phyloP scores from a whole-genome alignment of 2,329 filamentous ascomycete species.

The Epichloe bromicola region DNA sequence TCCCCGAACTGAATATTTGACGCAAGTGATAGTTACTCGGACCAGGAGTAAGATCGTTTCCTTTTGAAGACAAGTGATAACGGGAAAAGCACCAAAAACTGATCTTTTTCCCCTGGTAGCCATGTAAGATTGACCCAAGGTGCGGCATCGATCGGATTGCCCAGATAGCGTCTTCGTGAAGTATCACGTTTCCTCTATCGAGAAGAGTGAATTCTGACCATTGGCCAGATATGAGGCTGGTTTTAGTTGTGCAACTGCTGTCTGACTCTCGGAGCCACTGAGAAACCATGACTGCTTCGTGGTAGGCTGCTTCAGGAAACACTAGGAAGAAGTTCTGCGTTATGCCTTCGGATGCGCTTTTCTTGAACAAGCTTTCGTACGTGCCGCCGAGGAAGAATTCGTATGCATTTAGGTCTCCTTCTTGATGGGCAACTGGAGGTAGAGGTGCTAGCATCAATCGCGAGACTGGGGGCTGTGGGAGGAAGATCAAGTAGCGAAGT shows the following conservation, averaged over 20 bases:
- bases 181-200: slow-evolving; percentile 23
- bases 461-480: slow-evolving; percentile 11
- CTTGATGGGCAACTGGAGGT: neutral
- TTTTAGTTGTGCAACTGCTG: slow-evolving; percentile 28
- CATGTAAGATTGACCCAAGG: slow-evolving; percentile 21
- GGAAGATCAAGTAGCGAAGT: slow-evolving; percentile 27
- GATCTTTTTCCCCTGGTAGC: slow-evolving; percentile 11
- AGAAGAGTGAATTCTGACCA: slow-evolving; percentile 32
- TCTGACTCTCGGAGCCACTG: slow-evolving; percentile 31
- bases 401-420: slow-evolving; percentile 11
- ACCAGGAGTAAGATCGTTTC: neutral
- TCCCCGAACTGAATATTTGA: slow-evolving; percentile 19
- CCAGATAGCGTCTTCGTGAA: slow-evolving; percentile 30
- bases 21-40: slow-evolving; percentile 14
- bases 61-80: slow-evolving; percentile 1
- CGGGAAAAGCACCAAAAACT: slow-evolving; percentile 26
- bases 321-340: slow-evolving; percentile 30
- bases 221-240: slow-evolving; percentile 27
- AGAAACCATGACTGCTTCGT: slow-evolving; percentile 25
- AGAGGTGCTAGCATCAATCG: slow-evolving; percentile 15
- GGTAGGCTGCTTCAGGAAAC: slow-evolving; percentile 28
- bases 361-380: slow-evolving; percentile 17
- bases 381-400: slow-evolving; percentile 19
- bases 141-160: slow-evolving; percentile 26
- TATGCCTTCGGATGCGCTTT: slow-evolving; percentile 7